These are phyloP conservation scores for Acanthamoeba castellanii DNA, from an alignment of 208 protist species.

Conservation along the genomic window DNA sequence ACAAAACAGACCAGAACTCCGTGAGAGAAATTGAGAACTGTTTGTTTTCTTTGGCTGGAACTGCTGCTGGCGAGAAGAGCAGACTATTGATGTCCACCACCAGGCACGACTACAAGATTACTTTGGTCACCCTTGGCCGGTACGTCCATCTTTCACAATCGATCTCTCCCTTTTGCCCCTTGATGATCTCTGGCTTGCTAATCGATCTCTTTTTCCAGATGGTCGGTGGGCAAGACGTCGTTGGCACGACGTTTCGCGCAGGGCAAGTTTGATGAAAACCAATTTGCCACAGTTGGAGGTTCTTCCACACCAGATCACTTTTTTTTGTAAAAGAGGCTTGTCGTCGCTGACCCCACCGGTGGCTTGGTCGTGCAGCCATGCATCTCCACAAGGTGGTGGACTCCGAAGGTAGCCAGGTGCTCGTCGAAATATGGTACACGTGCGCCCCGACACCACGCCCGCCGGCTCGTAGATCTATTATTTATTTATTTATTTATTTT, in stretches of 20 bases:
- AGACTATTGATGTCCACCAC: neutral
- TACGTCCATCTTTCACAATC: neutral
- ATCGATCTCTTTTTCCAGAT: slow-evolving; percentile 13
- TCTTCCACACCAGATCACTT: neutral
- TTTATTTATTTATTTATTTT: neutral
- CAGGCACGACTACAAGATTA: slow-evolving; percentile 38
- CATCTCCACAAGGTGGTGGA: slow-evolving; percentile 46
- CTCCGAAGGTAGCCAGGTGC: neutral
- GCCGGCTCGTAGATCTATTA: neutral
- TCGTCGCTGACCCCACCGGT: too few species aligned
- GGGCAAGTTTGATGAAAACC: slow-evolving; percentile 53
- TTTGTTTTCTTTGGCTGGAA: neutral
- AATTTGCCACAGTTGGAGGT: slow-evolving; percentile 55
- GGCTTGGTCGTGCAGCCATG: neutral
- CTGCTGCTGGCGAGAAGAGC: too few species aligned
- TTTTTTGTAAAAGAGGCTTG: neutral
- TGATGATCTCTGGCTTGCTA: neutral
- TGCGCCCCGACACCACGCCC: neutral
- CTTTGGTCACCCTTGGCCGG: slow-evolving; percentile 14
- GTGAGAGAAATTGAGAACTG: too few species aligned
- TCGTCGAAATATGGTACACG: slow-evolving; percentile 42
- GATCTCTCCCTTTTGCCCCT: neutral
- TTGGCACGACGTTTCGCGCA: slow-evolving; percentile 1
- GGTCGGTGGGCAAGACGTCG: slow-evolving; percentile 38
- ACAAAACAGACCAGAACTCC: neutral